Base-by-base conservation (phyloP, 306 rosid species). In the Luffa acutangula region DNA sequence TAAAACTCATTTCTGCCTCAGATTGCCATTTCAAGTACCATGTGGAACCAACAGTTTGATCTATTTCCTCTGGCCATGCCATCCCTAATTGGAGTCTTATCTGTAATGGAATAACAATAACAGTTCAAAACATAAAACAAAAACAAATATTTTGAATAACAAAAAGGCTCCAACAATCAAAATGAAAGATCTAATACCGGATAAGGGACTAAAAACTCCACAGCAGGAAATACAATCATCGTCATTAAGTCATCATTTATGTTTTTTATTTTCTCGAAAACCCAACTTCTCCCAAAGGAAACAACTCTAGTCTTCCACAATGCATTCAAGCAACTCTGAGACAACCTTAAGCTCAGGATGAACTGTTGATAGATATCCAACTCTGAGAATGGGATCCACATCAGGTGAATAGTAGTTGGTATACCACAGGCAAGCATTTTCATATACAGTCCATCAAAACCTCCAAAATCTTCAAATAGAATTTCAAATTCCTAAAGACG, bases 1-100 rank as follows among this genome's bases (percentile, higher is more conserved):
- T 84, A 75, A 84, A 87, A 76, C 53, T 86, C 81, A 53, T 80
- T 87, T 91, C 98, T 81, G 96, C 89, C 87, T 86, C 91, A 46
- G 97, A 89, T 85, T 94, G 98, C 92, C 95, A 92, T 86, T 91
- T 85, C 88, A 94, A 86, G 88, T 87, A 92, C 98, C 97, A 89
- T 39, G 97, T 85, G 67, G 92, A 79, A 39, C 69, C 93, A 78
- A 88, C 92, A n/a, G 88, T 84, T 88, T 88, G 91, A 81, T 86
- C 81, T 81, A 85, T 82, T 85, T 88, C 97, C 89, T 89, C 97
- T 41, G 98, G 93, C 97, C 97, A 92, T 73, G 93, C 97, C 98
- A 92, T 91, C 82, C 98, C 97, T 84, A 92, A 79, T 80, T 43
- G 83, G 75, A 92, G 80, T 85, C 97, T 87, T 70, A 85, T 85